Evolutionary conservation across 495 filamentous ascomycete species (phyloP).

Genomic region (Hypoxylon cercidicola): DNA sequence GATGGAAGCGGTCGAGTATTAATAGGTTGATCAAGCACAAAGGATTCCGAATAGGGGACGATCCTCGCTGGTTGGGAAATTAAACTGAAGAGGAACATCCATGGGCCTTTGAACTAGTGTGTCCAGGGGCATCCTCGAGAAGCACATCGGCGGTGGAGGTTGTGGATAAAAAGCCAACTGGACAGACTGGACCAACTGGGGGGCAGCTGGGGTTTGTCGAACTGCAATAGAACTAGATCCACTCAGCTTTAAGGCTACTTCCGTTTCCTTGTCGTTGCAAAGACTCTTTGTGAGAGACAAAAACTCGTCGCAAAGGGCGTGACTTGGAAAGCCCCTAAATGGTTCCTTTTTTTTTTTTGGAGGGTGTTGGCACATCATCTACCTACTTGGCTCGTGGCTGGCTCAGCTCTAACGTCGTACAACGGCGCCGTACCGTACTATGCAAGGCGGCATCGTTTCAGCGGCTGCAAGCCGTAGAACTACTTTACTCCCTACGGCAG

Average conservation of each 20-base stretch:
- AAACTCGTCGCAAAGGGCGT: neutral
- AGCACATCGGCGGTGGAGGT: constrained; percentile 42
- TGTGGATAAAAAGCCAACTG: constrained; percentile 32
- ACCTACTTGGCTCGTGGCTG: constrained; percentile 10
- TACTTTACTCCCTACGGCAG: neutral
- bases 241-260: constrained; percentile 26
- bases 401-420: constrained; percentile 12
- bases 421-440: constrained; percentile 11
- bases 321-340: neutral
- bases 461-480: constrained; percentile 1
- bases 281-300: constrained; percentile 15
- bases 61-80: constrained; percentile 49
- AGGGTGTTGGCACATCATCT: neutral
- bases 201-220: constrained; percentile 20
- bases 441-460: constrained; percentile 21
- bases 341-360: no score
- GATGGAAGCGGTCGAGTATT: constrained; percentile 52
- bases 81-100: constrained; percentile 41
- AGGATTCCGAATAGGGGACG: constrained; percentile 44
- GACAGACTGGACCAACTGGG: no score
- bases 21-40: constrained; percentile 50
- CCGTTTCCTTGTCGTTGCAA: constrained; percentile 6
- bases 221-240: constrained; percentile 32
- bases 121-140: constrained; percentile 29
- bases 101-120: constrained; percentile 32